phyloP scores from a whole-genome alignment of 176 grass and related monocot genomes.

The Dendrocalamus sinicus region DNA sequence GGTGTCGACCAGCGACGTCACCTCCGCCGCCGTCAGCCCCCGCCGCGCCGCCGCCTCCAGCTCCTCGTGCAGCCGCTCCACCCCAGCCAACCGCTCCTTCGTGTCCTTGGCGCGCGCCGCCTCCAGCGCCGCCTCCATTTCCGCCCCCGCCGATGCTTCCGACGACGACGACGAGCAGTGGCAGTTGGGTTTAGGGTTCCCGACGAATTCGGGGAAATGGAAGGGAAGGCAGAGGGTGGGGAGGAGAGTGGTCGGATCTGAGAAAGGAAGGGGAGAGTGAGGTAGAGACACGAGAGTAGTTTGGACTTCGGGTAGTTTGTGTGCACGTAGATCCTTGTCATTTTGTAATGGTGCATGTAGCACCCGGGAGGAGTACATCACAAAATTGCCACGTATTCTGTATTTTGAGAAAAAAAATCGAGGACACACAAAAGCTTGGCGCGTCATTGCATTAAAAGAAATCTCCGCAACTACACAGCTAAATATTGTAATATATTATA shows the following conservation, averaged over 20 bases:
- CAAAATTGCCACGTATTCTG: background rate
- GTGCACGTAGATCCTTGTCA: background rate
- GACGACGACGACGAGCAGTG: background rate
- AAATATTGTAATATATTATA: no score
- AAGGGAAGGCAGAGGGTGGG: background rate
- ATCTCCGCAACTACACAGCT: no score
- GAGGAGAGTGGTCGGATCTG: conserved; percentile 40
- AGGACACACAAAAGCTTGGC: no score
- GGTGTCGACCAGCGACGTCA: conserved; percentile 65
- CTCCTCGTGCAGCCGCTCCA: conserved; percentile 78
- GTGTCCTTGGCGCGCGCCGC: conserved; percentile 77
- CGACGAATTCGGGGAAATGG: conserved; percentile 22
- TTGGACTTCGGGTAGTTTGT: background rate
- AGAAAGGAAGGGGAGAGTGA: conserved; percentile 29
- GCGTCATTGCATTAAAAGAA: no score
- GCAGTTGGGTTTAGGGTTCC: conserved; percentile 12
- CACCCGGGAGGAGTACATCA: background rate
- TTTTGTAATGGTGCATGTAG: conserved; percentile 8
- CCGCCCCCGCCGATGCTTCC: conserved; percentile 18
- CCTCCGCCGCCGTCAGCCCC: conserved; percentile 61
- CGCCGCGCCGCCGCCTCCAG: conserved; percentile 67
- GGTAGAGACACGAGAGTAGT: conserved; percentile 28
- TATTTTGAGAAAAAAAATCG: background rate
- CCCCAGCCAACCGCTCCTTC: conserved; percentile 78
- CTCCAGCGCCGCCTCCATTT: conserved; percentile 89